Base-by-base conservation (phyloP, 257 asterid species). In the Solanum infundibuliforme region DNA sequence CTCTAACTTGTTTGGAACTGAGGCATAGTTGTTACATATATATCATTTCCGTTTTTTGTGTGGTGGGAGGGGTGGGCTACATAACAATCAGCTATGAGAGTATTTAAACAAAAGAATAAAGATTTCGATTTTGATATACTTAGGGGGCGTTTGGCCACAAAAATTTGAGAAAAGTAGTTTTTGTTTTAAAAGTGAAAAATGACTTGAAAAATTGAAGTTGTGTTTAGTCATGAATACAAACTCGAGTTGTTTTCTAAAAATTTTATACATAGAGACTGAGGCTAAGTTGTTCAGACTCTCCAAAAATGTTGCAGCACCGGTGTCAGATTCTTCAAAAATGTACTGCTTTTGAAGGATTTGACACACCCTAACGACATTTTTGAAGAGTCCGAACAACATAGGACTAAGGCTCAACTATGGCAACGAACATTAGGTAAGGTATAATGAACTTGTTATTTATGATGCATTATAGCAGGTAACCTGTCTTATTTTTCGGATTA, bases 101-200 rank as follows among this genome's bases (percentile, higher is more conserved):
- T 46, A 12, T 12, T 46, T 46, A 12, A 46, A 46, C 55, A 46
- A 46, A 46, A 46, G 55, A 46, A 46, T 48, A 14, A 48, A 48
- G 21, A 48, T 52, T 52, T 5, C 23, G 8, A 52, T 16, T 52
- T 52, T 52, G 60, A 16, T 52, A 52, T 52, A 52, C 60, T 16
- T 16, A 0, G 16, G 60, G 60, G 60, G 60, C 0, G 60, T 14
- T 52, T 52, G 0, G 60, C 60, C 60, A 0, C 8, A 3, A 52
- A 52, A 0, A 52, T 52, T 52, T 52, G 60, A 52, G 7, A 52
- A 52, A 20, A 58, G 25, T 21, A 58, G 66, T 58, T 7, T 20
- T 58, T 8, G 5, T 58, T 58, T 58, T 58, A 20, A 20, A 58
- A 20, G 66, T 58, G 66, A 58, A 58, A 14, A 52, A 52, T 52